Conservation (phyloP, 768 basidiomycete genomes). For the Panaeolus papilionaceus region DNA sequence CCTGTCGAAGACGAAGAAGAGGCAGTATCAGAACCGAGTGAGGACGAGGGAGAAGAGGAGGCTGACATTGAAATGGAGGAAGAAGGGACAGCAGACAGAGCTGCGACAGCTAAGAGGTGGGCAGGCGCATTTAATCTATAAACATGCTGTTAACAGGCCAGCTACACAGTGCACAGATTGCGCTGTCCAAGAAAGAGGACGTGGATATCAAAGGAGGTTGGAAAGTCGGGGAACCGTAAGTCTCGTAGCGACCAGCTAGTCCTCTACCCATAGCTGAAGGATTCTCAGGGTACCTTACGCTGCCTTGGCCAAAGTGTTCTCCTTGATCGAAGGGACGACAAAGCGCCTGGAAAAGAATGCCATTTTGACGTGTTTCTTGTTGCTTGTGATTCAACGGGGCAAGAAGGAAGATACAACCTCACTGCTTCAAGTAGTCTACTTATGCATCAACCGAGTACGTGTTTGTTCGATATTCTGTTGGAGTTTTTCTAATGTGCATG, state of each 20-base stretch:
- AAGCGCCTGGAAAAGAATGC: constrained; percentile 94
- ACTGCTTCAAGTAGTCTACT: constrained; percentile 88
- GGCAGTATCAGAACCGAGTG: constrained; percentile 26
- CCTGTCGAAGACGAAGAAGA: constrained; percentile 20
- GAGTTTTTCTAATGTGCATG: constrained; percentile 4
- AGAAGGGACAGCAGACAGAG: constrained; percentile 41
- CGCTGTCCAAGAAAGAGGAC: constrained; percentile 61
- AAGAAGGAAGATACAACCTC: constrained; percentile 74
- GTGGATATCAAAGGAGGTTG: constrained; percentile 85
- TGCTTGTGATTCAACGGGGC: constrained; percentile 89
- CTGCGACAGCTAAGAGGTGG: constrained; percentile 69
- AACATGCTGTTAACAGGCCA: constrained; percentile 9
- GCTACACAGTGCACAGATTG: constrained; percentile 66
- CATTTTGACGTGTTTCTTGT: constrained; percentile 85
- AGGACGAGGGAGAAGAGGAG: constrained; percentile 37
- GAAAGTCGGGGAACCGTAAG: constrained; percentile 86
- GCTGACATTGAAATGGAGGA: constrained; percentile 33
- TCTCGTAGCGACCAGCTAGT: constrained; percentile 22
- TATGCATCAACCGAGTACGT: constrained; percentile 94
- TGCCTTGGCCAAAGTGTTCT: constrained; percentile 87
- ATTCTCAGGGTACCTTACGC: constrained; percentile 86
- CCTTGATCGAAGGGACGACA: constrained; percentile 91
- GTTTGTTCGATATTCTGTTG: neutral
- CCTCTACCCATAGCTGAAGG: constrained; percentile 10
- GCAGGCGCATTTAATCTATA: neutral